Evolutionary conservation across 192 early-diverging fungal genomes (phyloP), one percentile per base, ranked within the genome.

Genomic region (Haplosporangium gracile): DNA sequence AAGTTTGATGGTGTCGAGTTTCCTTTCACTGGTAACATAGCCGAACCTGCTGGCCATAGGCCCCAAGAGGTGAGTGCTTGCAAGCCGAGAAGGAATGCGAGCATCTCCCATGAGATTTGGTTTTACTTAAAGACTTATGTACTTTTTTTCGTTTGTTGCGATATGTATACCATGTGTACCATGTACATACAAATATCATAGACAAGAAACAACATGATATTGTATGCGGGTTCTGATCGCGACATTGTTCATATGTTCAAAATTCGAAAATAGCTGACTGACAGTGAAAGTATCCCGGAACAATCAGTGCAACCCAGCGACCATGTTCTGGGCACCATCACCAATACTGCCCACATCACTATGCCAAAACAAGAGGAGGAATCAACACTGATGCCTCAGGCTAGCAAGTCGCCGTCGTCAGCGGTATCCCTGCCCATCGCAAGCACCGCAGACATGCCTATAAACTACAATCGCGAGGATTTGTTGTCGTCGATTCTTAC

Each of bases 91-190:
- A 51, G 49, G 20, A 51, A 2, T 51, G 49, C 5, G 18, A 51
- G 18, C 20, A 51, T 51, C 4, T 18, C 49, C 2, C 49, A 18
- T 51, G 0, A 51, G 16, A 51, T 20, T 22, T 7, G 83, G 83
- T n/a, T 85, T 85, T 55, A 77, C 69, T n/a, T 85, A 80, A 51
- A 10, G 36, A 49, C 29, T 0, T 9, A 16, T 60, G 60, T 40
- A 45, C 43, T 45, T 9, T 11, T 11, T 45, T 45, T 45, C 43
- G 26, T 32, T 5, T 63, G 26, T 9, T 13, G 26, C 10, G 26
- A 36, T 36, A 36, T 36, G 36, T 36, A 2, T 36, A 36, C 36
- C 36, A 36, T 36, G 36, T 36, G 36, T 36, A 36, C 36, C 36
- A 36, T 36, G 2, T 36, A 2, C 36, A 36, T 36, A 36, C 36